phyloP scores from a whole-genome alignment of 306 rosid species.

The Corylus americana region DNA sequence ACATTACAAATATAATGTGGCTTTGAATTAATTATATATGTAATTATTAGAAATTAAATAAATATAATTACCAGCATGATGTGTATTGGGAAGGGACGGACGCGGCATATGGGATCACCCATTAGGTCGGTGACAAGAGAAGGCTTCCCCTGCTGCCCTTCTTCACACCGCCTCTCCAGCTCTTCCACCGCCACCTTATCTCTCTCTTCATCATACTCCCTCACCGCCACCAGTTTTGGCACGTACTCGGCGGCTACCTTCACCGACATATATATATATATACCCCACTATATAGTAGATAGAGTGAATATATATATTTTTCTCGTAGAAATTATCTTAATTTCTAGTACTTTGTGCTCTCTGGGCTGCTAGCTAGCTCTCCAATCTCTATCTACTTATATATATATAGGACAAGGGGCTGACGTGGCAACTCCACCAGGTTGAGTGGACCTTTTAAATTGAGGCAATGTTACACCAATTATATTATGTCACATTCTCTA shows the following conservation, averaged over 20 bases:
- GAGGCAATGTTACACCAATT: background rate
- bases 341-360: no score
- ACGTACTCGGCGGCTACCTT: constrained; percentile 60
- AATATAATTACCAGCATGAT: constrained; percentile 70
- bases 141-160: constrained; percentile 65
- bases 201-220: constrained; percentile 65
- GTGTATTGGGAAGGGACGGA: constrained; percentile 73
- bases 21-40: background rate
- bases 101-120: constrained; percentile 88
- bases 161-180: constrained; percentile 74
- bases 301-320: no score
- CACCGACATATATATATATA: constrained; percentile 50
- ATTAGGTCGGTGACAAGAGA: constrained; percentile 82
- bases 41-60: background rate
- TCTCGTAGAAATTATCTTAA: no score
- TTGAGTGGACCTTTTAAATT: constrained; percentile 36
- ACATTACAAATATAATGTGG: background rate
- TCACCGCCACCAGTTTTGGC: constrained; percentile 42
- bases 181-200: constrained; percentile 71
- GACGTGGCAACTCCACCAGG: constrained; percentile 53
- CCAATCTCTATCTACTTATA: constrained; percentile 3
- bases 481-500: background rate
- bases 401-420: constrained; percentile 32
- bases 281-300: no score
- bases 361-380: no score